Percentiles rank a stretch among this genome's conserved stretches.
Evolutionary conservation across 2,329 filamentous ascomycete species (phyloP).

Genomic region (Ceratocystis lukuohia): DNA sequence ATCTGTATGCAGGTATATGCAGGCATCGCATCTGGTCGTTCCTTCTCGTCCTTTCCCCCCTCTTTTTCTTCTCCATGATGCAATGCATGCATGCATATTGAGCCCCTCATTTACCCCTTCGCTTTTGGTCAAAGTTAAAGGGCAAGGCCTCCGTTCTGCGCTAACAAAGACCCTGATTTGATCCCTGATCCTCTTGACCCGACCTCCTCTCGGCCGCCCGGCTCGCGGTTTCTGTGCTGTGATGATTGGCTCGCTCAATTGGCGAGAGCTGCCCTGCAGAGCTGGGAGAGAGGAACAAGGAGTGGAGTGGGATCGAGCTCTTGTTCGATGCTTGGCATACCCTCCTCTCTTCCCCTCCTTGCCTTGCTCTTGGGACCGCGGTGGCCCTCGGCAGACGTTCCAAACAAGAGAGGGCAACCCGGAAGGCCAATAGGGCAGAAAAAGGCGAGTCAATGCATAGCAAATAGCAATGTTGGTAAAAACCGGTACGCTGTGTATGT

Average conservation of each 20-base stretch:
- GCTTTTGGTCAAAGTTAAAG: not conserved
- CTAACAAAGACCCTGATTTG: not conserved
- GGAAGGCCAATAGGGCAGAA: no score
- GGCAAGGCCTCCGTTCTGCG: not conserved
- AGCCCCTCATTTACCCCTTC: not conserved
- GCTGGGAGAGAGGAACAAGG: not conserved
- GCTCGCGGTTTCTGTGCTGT: not conserved
- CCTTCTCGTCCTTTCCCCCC: not conserved
- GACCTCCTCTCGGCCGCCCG: not conserved
- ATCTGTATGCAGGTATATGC: not conserved
- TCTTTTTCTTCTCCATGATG: not conserved
- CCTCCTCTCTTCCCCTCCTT: not conserved
- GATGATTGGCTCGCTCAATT: not conserved
- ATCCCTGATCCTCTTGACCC: slow-evolving; percentile 3
- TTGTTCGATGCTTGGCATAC: not conserved
- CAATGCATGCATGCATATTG: not conserved
- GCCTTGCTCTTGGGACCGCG: not conserved
- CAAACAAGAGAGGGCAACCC: not conserved
- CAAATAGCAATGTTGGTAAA: not conserved
- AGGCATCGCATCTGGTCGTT: not conserved
- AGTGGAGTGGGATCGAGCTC: not conserved
- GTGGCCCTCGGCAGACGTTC: not conserved
- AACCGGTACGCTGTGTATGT: no score
- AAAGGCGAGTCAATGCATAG: not conserved
- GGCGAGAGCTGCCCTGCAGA: not conserved